Evolutionary conservation across 139 green algal genomes (phyloP), one percentile per base, ranked within the genome.

Genomic region (Pedinophyceae sp.): DNA sequence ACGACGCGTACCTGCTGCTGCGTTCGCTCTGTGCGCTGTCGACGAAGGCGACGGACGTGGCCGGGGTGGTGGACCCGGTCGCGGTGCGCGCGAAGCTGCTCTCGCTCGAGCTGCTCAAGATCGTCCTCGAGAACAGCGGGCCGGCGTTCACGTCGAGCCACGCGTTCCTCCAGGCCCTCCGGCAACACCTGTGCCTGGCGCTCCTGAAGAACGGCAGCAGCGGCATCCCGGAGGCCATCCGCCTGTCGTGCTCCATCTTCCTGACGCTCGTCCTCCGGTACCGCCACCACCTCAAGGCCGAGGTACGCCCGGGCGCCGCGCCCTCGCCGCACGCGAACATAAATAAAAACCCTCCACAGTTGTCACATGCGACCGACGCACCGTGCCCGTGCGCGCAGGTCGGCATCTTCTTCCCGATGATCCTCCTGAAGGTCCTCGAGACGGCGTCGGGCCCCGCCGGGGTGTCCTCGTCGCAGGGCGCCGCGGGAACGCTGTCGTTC

Each of bases 371-470:
- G 4, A 13, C 3, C 27, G 20, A 27, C 6, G 53, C 53, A 59
- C 20, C 2, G 2, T 24, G 57, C 25, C 3, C 13, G n/a, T 15
- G 4, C 30, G 3, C 4, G 1, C 64, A 76, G 51, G 76, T 96
- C 18, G 86, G 85, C 19, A 86, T 95, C 16, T 98, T 98, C 70
- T 94, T 93, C 65, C 90, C 91, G 55, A 94, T 96, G 80, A 85
- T 98, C 39, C 54, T 97, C 52, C 74, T 98, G 45, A 85, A 85
- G 28, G 72, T 81, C 40, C 74, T 94, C 25, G 84, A 93, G 62
- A 60, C 54, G 22, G 55, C 52, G 27, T 13, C 51, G 49, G 22
- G 49, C n/a, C 25, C 17, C 16, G 49, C 49, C 13, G 22, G 49
- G 47, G 25, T 52, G 24, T 52, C 25, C 25, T 15, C 10, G 47